Evolutionary conservation across 257 asterid species (phyloP), one percentile per base, ranked within the genome.

Genomic region (Capsicum baccatum): DNA sequence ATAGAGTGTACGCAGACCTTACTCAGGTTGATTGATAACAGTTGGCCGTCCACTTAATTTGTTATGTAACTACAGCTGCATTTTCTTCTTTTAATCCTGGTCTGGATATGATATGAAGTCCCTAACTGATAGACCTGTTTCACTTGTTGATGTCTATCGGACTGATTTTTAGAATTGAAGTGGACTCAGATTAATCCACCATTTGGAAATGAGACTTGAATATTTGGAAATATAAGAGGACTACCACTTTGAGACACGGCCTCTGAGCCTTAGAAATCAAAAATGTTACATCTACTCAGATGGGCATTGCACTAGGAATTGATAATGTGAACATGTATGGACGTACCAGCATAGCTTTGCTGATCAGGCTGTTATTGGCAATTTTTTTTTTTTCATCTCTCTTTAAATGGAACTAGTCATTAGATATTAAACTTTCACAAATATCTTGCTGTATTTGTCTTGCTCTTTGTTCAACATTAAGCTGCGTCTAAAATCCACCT

Each of bases 141-240:
- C 58, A 3, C 58, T n/a, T 71, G n/a, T 13, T 1, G 17, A 71
- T 70, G n/a, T n/a, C 10, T 3, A 47, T 47, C n/a, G 11, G 58
- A 71, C 58, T 71, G 39, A 71, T 47, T 71, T 71, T 71, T 13
- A 44, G 58, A n/a, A 11, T 21, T 47, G 58, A 71, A 17, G 57
- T 71, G 39, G 58, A 71, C 58, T 71, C 58, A 47, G 6, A 71
- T 71, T 47, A 71, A 71, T 47, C 79, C n/a, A n/a, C 47, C 58
- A 9, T 47, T 11, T 47, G 58, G 47, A 71, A n/a, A 71, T 71
- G 79, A 71, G 9, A 71, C 39, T 71, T 71, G 17, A 71, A n/a
- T 47, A 71, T n/a, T 71, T 70, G 17, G 58, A 71, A 47, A 71
- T 71, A 10, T 44, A 71, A 44, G 79, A 47, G 21, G 64, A 58